phyloP scores from a whole-genome alignment of 768 basidiomycete species.

The Exsudoporus frostii region DNA sequence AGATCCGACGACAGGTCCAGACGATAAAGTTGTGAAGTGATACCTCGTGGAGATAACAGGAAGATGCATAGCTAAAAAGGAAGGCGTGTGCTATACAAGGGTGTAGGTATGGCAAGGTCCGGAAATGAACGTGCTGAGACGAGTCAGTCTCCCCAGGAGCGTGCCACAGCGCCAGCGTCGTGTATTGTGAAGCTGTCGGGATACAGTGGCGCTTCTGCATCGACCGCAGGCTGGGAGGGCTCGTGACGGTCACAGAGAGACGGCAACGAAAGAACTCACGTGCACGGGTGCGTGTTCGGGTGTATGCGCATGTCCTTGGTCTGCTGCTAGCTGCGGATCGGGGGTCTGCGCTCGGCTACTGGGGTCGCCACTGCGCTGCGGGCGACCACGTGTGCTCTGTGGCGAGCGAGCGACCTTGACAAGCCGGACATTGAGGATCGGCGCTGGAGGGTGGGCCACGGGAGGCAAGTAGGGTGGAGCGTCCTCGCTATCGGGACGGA shows the following conservation, averaged over 20 bases:
- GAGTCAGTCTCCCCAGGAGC: conserved; percentile 34
- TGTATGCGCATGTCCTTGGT: background rate
- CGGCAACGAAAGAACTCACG: conserved; percentile 13
- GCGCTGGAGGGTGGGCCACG: background rate
- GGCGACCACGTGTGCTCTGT: conserved; percentile 23
- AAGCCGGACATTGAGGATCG: conserved; percentile 27
- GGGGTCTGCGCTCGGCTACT: background rate
- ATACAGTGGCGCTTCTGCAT: conserved; percentile 11
- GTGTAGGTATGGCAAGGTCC: conserved; percentile 21
- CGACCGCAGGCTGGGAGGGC: conserved; percentile 7
- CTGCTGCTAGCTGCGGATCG: background rate
- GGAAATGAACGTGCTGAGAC: conserved; percentile 32
- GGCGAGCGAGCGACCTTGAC: conserved; percentile 11
- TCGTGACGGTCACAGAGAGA: conserved; percentile 1
- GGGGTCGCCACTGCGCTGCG: conserved; percentile 15
- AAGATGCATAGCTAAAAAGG: conserved; percentile 20
- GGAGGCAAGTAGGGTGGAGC: conserved; percentile 5
- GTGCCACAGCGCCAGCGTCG: conserved; percentile 34
- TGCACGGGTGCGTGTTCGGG: conserved; percentile 1
- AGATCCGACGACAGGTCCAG: conserved; percentile 30
- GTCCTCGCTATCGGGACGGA: conserved; percentile 21
- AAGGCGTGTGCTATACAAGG: conserved; percentile 18
- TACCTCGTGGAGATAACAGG: conserved; percentile 35
- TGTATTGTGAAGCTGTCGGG: conserved; percentile 28
- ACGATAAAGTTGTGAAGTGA: conserved; percentile 17